Evolutionary conservation across 179 eudicot species (phyloP), one percentile per base, ranked within the genome.

Genomic region (Carnegiea gigantea): DNA sequence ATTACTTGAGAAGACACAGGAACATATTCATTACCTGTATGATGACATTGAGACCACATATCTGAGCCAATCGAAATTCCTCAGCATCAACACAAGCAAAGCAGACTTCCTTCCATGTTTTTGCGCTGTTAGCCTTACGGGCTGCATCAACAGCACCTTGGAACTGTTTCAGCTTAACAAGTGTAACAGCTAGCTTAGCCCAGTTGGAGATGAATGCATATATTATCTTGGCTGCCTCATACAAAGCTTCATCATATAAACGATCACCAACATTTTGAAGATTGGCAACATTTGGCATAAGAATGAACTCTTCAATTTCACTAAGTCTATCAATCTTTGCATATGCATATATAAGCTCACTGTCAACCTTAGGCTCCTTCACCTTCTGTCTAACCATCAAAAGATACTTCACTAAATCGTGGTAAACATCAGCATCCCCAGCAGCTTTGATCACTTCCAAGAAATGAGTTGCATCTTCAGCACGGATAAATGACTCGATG

Each of bases 101-200:
- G 81, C 91, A 88, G 59, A 88, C 91, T 87, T 88, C 89, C 82
- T 88, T 88, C 91, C 91, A 88, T 43, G 91, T 88, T 75, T 87
- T 88, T 71, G 89, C 77, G 36, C 91, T 88, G 87, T 87, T 88
- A 23, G 91, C 91, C 77, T 88, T 88, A 76, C 89, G 86, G 75
- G 91, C 91, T 73, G 91, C 91, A 83, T 88, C 91, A 40, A 88
- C 91, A 59, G 91, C 91, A 60, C 91, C 88, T 88, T 88, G 91
- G 81, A 87, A 88, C 73, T 88, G 91, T 73, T 85, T 85, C 73
- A 88, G 51, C 86, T 85, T 88, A 38, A 88, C 91, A 3, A 88
- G 85, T 15, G 91, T 88, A 72, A 80, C 81, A 60, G 91, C 91
- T 5, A 88, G 87, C 84, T 88, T 88, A 48, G 91, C 91, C 91